Evolutionary conservation across 2,329 filamentous ascomycete species (phyloP), one percentile per base, ranked within the genome.

Genomic region (Podosphaera aphanis): DNA sequence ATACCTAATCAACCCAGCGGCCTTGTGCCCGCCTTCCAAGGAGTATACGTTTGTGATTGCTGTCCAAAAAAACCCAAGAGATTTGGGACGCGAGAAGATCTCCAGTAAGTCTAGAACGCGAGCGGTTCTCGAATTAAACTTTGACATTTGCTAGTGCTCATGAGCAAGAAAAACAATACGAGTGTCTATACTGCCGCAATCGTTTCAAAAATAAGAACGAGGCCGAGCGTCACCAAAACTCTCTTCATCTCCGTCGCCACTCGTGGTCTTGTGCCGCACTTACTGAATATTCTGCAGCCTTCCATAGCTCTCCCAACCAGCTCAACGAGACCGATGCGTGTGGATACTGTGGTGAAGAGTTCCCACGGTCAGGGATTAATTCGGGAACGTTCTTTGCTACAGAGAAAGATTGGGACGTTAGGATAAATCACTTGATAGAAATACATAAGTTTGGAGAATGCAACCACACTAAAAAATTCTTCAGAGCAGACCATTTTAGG

Each of bases 141-240:
- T 36, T 47, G 51, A 57, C 57, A 59, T 51, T 60, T 51, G 43
- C 42, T 57, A 94, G 88, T 51, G 67, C 78, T 39, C 88, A 95
- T 60, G 83, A 90, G 62, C 77, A 83, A 58, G 90, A 95, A 62
- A 95, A 95, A 62, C 88, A 95, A 62, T 95, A 94, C 61, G 83
- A 83, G 50, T 95, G 88, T 62, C 72, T 76, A 23, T 95, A 83
- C 60, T 95, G 88, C 61, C 81, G 81, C 37, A 94, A 94, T 60
- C 77, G 88, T 10, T 95, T 95, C 68, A 95, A 95, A 64, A 95
- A 95, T 65, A 95, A 95, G 64, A 95, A 95, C 56, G 90, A 95
- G 64, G 86, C 86, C 2, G 88, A 95, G 62, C 76, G 90, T 27
- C 88, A 95, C 60, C 86, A 93, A 58, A 95, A 94, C 57, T 93